phyloP scores from a whole-genome alignment of 139 green algal species.

The Trebouxia sp. region DNA sequence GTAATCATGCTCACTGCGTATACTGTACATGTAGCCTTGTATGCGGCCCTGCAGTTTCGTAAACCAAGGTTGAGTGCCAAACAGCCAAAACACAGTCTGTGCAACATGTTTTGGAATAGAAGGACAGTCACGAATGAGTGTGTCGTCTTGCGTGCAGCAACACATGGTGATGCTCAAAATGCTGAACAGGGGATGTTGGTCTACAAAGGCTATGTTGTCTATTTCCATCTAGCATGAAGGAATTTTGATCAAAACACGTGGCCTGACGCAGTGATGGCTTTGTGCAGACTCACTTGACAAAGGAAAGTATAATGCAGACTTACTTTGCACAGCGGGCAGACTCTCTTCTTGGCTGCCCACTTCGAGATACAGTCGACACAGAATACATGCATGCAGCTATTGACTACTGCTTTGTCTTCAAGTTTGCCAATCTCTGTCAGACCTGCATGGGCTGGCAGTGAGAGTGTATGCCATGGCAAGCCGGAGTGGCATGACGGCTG shows the following conservation, averaged over 20 bases:
- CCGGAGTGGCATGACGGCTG: no score
- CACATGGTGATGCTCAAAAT: not conserved
- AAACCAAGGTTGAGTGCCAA: no score
- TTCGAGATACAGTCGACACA: slow-evolving; percentile 27
- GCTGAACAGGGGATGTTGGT: not conserved
- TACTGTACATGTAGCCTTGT: slow-evolving; percentile 37
- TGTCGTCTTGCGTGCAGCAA: not conserved
- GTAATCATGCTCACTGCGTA: slow-evolving; percentile 21
- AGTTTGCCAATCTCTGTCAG: slow-evolving; percentile 9
- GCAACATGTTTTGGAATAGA: no score
- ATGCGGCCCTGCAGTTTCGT: slow-evolving; percentile 29
- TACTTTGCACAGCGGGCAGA: slow-evolving; percentile 39
- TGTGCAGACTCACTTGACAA: not conserved
- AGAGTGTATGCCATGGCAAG: no score
- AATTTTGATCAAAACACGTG: not conserved
- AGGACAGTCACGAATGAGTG: no score
- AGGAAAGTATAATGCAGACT: not conserved
- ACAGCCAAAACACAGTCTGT: no score
- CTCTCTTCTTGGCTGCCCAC: slow-evolving; percentile 25
- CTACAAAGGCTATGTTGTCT: not conserved
- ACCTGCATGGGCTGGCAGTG: slow-evolving; percentile 31
- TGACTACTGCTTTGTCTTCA: slow-evolving; percentile 25
- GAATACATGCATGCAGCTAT: slow-evolving; percentile 38
- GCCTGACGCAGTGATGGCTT: not conserved
- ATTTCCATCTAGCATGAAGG: not conserved